These are phyloP conservation scores for Podila horticola DNA, from an alignment of 192 early-diverging fungal species.

Conservation along the genomic window DNA sequence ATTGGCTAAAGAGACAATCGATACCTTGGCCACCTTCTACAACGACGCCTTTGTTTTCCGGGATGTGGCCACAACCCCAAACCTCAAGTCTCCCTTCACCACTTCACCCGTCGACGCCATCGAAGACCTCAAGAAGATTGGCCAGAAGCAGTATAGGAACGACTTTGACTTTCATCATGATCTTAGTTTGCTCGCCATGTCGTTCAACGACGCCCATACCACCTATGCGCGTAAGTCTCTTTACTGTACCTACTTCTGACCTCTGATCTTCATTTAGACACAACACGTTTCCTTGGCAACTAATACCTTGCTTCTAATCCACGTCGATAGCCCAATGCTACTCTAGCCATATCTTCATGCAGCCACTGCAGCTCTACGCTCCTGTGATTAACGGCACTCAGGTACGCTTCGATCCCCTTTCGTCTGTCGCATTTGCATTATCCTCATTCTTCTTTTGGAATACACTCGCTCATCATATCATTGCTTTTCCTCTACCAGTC, in stretches of 20 bases:
- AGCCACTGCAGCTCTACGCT: slow-evolving; percentile 16
- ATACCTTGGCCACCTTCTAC: slow-evolving; percentile 4
- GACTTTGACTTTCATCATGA: slow-evolving; percentile 27
- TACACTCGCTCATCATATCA: background rate
- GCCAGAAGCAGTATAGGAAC: background rate
- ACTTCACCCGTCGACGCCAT: slow-evolving; percentile 19
- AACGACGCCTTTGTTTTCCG: slow-evolving; percentile 22
- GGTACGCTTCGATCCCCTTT: background rate
- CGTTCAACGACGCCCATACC: slow-evolving; percentile 22
- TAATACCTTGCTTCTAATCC: background rate
- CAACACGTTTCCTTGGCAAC: background rate
- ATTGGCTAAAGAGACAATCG: background rate
- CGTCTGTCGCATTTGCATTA: too few species aligned
- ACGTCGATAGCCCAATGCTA: slow-evolving; percentile 10
- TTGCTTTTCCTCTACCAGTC: background rate
- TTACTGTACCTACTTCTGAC: too few species aligned
- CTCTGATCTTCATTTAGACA: too few species aligned
- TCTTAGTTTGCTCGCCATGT: background rate
- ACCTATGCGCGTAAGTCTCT: slow-evolving; percentile 7
- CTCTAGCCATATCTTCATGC: background rate
- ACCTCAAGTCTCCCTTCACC: background rate
- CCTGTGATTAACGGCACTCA: slow-evolving; percentile 20
- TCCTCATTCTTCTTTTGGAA: background rate
- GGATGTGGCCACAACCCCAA: slow-evolving; percentile 12
- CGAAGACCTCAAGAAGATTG: slow-evolving; percentile 8